These are phyloP conservation scores for Thraustotheca clavata DNA, from an alignment of 352 stramenopile genomes.

Conservation along the genomic window DNA sequence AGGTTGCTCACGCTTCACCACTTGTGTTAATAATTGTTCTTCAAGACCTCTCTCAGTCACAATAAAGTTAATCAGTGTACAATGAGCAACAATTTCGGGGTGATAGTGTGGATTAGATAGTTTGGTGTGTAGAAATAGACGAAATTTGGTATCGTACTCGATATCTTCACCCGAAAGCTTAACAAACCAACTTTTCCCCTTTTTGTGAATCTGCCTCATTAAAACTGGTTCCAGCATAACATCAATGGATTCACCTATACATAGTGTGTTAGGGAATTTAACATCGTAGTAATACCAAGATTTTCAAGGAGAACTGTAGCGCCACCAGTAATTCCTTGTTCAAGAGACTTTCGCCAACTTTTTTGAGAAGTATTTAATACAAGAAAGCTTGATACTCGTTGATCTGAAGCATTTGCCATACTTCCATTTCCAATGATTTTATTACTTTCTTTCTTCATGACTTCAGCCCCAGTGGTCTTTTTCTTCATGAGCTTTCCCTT, in stretches of 20 bases:
- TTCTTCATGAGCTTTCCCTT: background rate
- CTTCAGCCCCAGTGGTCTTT: too few relatives aligned
- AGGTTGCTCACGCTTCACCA: slow-evolving; percentile 87
- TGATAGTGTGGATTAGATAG: slow-evolving; percentile 89
- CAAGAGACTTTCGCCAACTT: slow-evolving; percentile 63
- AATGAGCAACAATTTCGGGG: slow-evolving; percentile 88
- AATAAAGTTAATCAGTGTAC: slow-evolving; percentile 92
- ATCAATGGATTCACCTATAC: slow-evolving; percentile 65
- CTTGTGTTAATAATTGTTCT: slow-evolving; percentile 82
- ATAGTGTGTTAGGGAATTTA: background rate
- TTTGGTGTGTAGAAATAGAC: slow-evolving; percentile 87
- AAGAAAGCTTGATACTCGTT: slow-evolving; percentile 30
- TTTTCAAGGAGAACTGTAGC: slow-evolving; percentile 89
- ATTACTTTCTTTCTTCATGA: background rate
- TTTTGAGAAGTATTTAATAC: slow-evolving; percentile 72
- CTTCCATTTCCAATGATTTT: background rate
- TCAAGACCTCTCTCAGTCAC: slow-evolving; percentile 87
- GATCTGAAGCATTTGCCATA: background rate
- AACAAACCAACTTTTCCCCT: slow-evolving; percentile 84
- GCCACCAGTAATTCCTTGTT: slow-evolving; percentile 58
- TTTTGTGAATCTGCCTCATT: slow-evolving; percentile 81
- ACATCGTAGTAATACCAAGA: slow-evolving; percentile 24
- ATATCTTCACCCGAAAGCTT: slow-evolving; percentile 84
- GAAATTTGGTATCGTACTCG: slow-evolving; percentile 82
- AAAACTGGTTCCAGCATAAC: slow-evolving; percentile 82